phyloP scores from a whole-genome alignment of 2,329 filamentous ascomycete species.

The Fusarium sp. region DNA sequence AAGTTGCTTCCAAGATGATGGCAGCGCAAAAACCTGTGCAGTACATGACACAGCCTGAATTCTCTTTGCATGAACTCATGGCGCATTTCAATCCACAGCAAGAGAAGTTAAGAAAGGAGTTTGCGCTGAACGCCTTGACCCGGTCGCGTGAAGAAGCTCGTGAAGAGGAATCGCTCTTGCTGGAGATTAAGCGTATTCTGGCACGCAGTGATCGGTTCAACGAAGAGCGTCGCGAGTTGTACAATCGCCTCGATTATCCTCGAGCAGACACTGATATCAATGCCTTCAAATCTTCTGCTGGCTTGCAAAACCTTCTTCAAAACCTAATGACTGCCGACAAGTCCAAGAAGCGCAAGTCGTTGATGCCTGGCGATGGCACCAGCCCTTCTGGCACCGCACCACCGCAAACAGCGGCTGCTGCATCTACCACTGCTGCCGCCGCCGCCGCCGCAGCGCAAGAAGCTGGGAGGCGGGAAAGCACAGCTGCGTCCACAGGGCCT shows the following conservation, averaged over 20 bases:
- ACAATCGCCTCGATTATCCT: constrained; percentile 86
- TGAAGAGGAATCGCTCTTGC: constrained; percentile 88
- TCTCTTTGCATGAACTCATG: constrained; percentile 84
- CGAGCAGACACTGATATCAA: constrained; percentile 73
- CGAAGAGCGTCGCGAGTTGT: constrained; percentile 87
- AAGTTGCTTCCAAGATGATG: constrained; percentile 84
- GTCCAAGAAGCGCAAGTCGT: constrained; percentile 84
- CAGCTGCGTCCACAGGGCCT: constrained; percentile 55
- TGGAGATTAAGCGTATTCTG: constrained; percentile 92
- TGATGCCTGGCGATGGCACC: constrained; percentile 67
- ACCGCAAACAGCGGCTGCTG: constrained; percentile 38
- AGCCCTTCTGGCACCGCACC: constrained; percentile 55
- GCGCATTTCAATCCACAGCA: constrained; percentile 83
- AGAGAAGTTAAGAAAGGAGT: constrained; percentile 83
- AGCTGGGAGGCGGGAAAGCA: constrained; percentile 61
- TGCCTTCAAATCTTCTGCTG: constrained; percentile 82
- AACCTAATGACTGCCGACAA: constrained; percentile 86
- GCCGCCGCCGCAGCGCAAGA: constrained; percentile 47
- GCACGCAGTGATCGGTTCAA: constrained; percentile 86
- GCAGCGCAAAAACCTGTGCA: constrained; percentile 80
- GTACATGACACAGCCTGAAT: constrained; percentile 89
- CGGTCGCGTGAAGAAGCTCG: constrained; percentile 87
- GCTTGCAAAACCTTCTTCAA: constrained; percentile 81
- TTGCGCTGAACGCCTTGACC: constrained; percentile 81
- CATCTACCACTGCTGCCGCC: constrained; percentile 23